Evolutionary conservation across 2,329 filamentous ascomycete species (phyloP).

Genomic region (Trichoderma aggressivum): DNA sequence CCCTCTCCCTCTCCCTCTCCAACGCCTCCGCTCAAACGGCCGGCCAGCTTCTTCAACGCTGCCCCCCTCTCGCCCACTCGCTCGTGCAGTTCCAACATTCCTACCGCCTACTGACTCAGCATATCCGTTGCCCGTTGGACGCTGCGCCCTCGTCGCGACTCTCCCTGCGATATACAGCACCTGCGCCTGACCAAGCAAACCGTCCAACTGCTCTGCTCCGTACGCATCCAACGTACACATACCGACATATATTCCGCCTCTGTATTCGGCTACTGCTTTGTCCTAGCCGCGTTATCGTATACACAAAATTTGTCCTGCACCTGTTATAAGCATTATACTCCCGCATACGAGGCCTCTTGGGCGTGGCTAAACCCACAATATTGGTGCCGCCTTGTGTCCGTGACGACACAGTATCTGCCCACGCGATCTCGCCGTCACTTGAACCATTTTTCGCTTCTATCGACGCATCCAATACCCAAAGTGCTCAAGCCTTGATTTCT

Average conservation of each 20-base stretch:
- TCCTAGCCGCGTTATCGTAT: background rate
- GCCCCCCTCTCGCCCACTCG: background rate
- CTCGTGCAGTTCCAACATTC: background rate
- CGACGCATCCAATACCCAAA: background rate
- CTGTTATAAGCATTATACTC: background rate
- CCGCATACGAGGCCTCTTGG: conserved; percentile 10
- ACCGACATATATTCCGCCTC: background rate
- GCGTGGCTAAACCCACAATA: conserved; percentile 18
- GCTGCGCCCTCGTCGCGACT: background rate
- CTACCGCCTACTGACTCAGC: background rate
- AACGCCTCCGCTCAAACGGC: background rate
- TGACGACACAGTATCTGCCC: background rate
- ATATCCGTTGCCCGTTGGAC: background rate
- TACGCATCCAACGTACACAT: background rate
- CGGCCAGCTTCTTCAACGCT: conserved; percentile 1
- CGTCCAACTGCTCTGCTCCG: background rate
- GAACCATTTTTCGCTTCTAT: conserved; percentile 25
- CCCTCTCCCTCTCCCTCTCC: too few species aligned
- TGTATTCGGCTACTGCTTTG: background rate
- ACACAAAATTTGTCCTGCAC: background rate
- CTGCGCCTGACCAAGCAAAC: background rate
- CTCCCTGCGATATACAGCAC: background rate
- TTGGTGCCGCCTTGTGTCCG: conserved; percentile 20
- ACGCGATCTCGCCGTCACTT: background rate
- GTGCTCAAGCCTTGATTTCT: background rate